Conservation (phyloP, 345 rosid genomes). For the Eutrema japonicum region DNA sequence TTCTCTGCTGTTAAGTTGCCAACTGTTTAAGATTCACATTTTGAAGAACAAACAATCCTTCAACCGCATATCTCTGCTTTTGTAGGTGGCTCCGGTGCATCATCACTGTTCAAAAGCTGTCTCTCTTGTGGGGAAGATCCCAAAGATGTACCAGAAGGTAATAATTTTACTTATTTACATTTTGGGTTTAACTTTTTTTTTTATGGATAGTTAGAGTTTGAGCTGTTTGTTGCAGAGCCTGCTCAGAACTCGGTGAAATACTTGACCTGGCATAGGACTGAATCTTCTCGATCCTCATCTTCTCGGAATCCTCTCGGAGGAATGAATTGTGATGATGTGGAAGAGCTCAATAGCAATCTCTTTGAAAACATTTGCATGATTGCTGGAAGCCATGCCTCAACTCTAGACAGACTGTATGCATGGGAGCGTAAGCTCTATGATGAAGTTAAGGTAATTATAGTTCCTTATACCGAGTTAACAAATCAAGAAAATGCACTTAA, state of each 20-base stretch:
- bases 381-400: constrained; percentile 96
- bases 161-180: not conserved
- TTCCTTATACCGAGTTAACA: constrained; percentile 16
- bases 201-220: constrained; percentile 38
- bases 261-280: constrained; percentile 93
- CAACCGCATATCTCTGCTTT: constrained; percentile 11
- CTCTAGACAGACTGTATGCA: constrained; percentile 87
- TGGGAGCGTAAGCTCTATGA: constrained; percentile 99
- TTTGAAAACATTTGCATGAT: constrained; percentile 78
- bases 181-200: not conserved
- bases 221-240: constrained; percentile 55
- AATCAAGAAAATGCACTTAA: constrained; percentile 6
- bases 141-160: constrained; percentile 78
- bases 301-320: constrained; percentile 76
- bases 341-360: constrained; percentile 62
- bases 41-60: not conserved
- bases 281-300: constrained; percentile 79
- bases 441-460: constrained; percentile 82
- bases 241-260: constrained; percentile 65
- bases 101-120: constrained; percentile 69
- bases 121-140: constrained; percentile 89
- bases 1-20: constrained; percentile 2
- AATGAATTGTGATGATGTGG: constrained; percentile 60
- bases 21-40: not conserved
- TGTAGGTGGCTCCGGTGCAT: constrained; percentile 58